Conservation (phyloP, 1,284 basidiomycete genomes). For the Ceratobasidium sp. region DNA sequence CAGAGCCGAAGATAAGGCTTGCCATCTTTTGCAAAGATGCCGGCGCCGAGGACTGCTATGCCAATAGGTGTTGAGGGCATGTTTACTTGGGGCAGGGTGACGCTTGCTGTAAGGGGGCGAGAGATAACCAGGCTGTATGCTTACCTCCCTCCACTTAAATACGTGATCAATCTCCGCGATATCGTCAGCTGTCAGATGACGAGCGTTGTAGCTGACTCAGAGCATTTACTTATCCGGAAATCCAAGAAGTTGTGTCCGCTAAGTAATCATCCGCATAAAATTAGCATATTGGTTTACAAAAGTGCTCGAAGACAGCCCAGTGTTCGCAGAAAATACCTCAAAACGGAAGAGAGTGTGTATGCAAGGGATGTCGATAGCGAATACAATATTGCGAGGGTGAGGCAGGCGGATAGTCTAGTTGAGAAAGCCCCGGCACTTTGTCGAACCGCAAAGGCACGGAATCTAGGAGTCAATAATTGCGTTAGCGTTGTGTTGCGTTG, state of each 20-base stretch:
- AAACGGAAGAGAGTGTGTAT: constrained; percentile 25
- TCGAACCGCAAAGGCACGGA: constrained; percentile 87
- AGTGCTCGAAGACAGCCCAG: neutral
- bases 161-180: neutral
- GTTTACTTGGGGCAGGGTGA: neutral
- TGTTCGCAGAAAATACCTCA: constrained; percentile 27
- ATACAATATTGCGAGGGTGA: constrained; percentile 23
- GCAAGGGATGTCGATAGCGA: constrained; percentile 37
- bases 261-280: constrained; percentile 29
- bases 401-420: constrained; percentile 66
- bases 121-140: neutral
- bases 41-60: constrained; percentile 78
- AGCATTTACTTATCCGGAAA: constrained; percentile 21
- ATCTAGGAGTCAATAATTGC: constrained; percentile 62
- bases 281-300: constrained; percentile 42
- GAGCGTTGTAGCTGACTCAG: constrained; percentile 22
- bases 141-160: neutral
- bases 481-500: constrained; percentile 51
- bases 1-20: constrained; percentile 17
- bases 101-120: neutral
- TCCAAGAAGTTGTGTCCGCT: constrained; percentile 2
- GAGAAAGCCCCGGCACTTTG: constrained; percentile 89
- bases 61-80: constrained; percentile 54
- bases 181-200: neutral
- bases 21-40: constrained; percentile 81